These are phyloP conservation scores for Trebouxia gelatinosa DNA, from an alignment of 163 green algal species.

Conservation along the genomic window DNA sequence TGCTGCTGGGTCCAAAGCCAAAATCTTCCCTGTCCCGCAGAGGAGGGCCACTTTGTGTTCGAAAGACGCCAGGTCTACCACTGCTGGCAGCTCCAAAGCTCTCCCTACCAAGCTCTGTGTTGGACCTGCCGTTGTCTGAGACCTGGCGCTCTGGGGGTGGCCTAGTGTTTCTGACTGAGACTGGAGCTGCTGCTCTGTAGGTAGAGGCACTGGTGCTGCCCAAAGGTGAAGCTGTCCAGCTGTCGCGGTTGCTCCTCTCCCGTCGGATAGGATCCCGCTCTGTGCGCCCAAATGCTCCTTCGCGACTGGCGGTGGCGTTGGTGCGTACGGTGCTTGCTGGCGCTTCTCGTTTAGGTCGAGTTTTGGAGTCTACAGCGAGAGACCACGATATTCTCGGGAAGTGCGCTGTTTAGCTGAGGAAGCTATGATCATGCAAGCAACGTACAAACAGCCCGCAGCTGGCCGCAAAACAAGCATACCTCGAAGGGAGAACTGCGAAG, in stretches of 20 bases:
- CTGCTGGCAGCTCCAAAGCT: slow-evolving; percentile 18
- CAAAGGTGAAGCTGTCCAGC: not conserved
- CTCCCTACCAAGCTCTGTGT: not conserved
- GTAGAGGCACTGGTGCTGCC: not conserved
- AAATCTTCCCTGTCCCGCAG: slow-evolving; percentile 29
- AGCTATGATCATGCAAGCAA: no score
- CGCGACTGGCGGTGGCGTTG: not conserved
- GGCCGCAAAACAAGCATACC: not conserved
- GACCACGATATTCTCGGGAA: no score
- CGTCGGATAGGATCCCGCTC: not conserved
- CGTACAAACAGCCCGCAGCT: no score
- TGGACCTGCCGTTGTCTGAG: slow-evolving; percentile 4
- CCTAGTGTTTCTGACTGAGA: not conserved
- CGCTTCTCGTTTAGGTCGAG: not conserved
- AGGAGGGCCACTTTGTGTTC: slow-evolving; percentile 16
- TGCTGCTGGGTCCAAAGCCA: slow-evolving; percentile 5
- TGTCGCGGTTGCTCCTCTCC: not conserved
- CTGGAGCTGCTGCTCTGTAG: slow-evolving; percentile 2
- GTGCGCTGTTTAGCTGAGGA: no score
- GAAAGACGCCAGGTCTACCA: not conserved
- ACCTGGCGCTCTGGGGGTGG: not conserved
- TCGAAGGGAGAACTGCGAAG: slow-evolving; percentile 20
- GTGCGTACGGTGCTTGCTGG: not conserved
- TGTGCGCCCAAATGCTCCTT: not conserved
- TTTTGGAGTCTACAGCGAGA: slow-evolving; percentile 10